A percentile compares a stretch with the other conserved stretches of the same genome.
Conservation (phyloP, 2,329 filamentous ascomycete species). For the Ceratocystis ficicola region DNA sequence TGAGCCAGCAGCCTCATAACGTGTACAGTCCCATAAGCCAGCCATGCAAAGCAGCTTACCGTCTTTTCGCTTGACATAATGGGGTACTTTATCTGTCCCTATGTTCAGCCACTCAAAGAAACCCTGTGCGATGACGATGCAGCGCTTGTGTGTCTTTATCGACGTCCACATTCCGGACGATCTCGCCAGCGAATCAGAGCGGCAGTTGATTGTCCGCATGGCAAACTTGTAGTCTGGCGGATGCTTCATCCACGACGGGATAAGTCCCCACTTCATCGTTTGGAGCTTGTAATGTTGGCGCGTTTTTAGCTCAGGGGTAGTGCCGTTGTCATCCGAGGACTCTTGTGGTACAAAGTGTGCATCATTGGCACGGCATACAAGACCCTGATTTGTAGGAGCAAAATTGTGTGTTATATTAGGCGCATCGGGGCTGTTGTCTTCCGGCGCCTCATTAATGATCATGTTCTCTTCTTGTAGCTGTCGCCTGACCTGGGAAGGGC, state of each 20-base stretch:
- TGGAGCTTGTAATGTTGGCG: conserved; percentile 64
- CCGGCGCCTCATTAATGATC: conserved; percentile 57
- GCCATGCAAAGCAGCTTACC: conserved; percentile 78
- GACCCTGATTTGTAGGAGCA: conserved; percentile 71
- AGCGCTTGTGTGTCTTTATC: conserved; percentile 83
- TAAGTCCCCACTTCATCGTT: conserved; percentile 88
- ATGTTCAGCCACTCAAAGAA: conserved; percentile 96
- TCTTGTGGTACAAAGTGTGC: conserved; percentile 30
- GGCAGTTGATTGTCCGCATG: conserved; percentile 88
- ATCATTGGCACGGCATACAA: conserved; percentile 65
- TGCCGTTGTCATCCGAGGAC: conserved; percentile 34
- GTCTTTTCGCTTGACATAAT: conserved; percentile 73
- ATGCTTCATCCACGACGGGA: conserved; percentile 87
- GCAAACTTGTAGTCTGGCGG: conserved; percentile 64
- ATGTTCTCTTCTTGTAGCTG: conserved; percentile 64
- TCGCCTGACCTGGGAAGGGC: conserved; percentile 61
- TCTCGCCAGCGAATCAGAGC: conserved; percentile 69
- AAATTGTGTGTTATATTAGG: conserved; percentile 81
- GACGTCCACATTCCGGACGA: conserved; percentile 77
- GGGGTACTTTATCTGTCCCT: conserved; percentile 67
- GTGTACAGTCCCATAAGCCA: conserved; percentile 80
- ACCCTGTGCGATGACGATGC: conserved; percentile 76
- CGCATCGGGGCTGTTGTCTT: conserved; percentile 49
- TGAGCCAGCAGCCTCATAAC: conserved; percentile 52
- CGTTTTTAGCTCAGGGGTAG: conserved; percentile 3